A percentile compares a stretch with the other conserved stretches of the same genome.
These are phyloP conservation scores for Trichosporon asahii DNA, from an alignment of 1,284 basidiomycete genomes.

Conservation along the genomic window DNA sequence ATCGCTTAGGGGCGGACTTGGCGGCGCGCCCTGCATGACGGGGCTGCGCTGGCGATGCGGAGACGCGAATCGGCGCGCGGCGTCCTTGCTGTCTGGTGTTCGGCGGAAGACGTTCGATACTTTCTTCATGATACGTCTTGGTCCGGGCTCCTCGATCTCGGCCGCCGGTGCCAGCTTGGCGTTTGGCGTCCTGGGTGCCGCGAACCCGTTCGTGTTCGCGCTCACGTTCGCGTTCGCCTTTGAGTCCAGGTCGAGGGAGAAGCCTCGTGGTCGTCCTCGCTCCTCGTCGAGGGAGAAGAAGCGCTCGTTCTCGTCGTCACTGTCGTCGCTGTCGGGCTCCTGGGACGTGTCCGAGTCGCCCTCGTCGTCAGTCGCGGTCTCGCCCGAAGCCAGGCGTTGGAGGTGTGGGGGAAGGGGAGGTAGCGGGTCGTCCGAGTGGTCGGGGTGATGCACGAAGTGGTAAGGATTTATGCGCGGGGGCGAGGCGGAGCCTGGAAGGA, in stretches of 20 bases:
- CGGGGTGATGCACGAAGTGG: slow-evolving; percentile 32
- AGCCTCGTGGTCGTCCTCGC: background rate
- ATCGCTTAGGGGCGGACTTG: slow-evolving; percentile 47
- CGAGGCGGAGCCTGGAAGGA: slow-evolving; percentile 5
- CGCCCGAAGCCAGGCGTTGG: slow-evolving; percentile 21
- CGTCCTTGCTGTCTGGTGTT: background rate
- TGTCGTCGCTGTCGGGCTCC: slow-evolving; percentile 11
- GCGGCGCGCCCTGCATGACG: slow-evolving; percentile 45
- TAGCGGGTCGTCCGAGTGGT: slow-evolving; percentile 15
- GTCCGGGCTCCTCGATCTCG: background rate
- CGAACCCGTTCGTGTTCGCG: background rate
- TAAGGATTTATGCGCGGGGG: slow-evolving; percentile 35
- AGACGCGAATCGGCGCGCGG: background rate
- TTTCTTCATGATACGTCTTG: slow-evolving; percentile 33
- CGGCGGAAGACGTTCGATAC: slow-evolving; percentile 38
- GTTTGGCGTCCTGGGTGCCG: background rate
- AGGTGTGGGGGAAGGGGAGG: slow-evolving; percentile 30
- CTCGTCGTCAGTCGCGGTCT: slow-evolving; percentile 23
- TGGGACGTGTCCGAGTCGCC: slow-evolving; percentile 22
- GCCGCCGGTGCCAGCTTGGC: slow-evolving; percentile 6
- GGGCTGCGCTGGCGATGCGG: slow-evolving; percentile 19
- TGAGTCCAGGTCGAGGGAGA: background rate
- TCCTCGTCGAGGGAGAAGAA: background rate
- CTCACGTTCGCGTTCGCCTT: background rate
- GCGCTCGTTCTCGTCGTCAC: slow-evolving; percentile 16